Conservation (phyloP, 345 rosid species). For the Aegle marmelos region DNA sequence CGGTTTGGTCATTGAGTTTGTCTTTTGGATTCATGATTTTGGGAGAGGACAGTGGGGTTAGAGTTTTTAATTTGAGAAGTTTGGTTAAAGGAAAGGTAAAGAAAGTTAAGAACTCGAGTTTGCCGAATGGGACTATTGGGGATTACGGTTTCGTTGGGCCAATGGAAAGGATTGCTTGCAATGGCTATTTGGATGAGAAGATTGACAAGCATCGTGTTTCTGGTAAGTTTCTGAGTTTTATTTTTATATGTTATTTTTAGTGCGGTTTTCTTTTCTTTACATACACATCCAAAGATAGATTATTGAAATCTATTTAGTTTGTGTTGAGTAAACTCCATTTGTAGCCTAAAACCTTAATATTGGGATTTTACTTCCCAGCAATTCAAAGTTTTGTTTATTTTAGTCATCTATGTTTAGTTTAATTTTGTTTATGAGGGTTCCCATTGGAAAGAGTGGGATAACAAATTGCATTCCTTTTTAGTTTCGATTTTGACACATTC, state of each 20-base stretch:
- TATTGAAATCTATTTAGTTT: not conserved
- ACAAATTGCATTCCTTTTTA: not conserved
- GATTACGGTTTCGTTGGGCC: constrained; percentile 15
- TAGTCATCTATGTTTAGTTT: not conserved
- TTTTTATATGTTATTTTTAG: not conserved
- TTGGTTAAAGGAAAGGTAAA: constrained; percentile 47
- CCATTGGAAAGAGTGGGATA: not conserved
- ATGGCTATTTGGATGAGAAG: constrained; percentile 41
- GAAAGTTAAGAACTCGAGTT: constrained; percentile 35
- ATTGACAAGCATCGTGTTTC: constrained; percentile 40
- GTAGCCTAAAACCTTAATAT: not conserved
- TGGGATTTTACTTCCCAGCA: not conserved
- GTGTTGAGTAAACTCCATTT: not conserved
- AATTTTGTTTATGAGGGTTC: not conserved
- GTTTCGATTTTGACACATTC: not conserved
- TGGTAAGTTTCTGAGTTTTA: constrained; percentile 36
- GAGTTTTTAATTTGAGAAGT: constrained; percentile 57
- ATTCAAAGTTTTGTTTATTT: not conserved
- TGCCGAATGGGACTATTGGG: constrained; percentile 44
- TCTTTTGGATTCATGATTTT: constrained; percentile 62
- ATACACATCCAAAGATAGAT: not conserved
- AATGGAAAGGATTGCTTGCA: constrained; percentile 26
- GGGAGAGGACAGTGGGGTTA: constrained; percentile 73
- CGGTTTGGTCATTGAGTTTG: constrained; percentile 58
- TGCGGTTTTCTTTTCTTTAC: not conserved